phyloP scores from a whole-genome alignment of 345 rosid species.

The Crucihimalaya himalaica region DNA sequence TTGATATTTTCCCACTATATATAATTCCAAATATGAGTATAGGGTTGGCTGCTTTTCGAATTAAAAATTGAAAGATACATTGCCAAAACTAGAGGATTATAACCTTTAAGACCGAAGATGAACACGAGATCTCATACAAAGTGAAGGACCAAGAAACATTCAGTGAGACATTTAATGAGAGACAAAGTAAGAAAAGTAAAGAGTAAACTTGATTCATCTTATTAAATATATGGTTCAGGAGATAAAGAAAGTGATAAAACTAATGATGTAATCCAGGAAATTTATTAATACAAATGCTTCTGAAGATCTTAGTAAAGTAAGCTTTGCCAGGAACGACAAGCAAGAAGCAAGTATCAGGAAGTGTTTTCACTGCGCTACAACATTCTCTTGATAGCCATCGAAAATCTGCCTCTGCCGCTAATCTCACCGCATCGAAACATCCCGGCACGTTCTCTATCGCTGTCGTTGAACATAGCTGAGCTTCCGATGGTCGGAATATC shows the following conservation, averaged over 20 bases:
- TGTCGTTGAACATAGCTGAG: background rate
- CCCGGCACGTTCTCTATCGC: background rate
- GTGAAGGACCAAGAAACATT: background rate
- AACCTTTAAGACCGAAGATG: background rate
- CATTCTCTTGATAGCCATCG: background rate
- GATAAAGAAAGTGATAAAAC: background rate
- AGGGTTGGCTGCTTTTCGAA: background rate
- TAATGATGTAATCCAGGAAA: background rate
- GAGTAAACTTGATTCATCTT: background rate
- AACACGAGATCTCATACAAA: background rate
- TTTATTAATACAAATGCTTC: background rate
- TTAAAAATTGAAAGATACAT: no score
- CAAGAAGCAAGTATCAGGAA: background rate
- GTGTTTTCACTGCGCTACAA: conserved; percentile 4
- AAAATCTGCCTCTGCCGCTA: background rate
- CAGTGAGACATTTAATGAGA: background rate
- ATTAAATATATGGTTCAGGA: background rate
- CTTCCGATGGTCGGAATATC: background rate
- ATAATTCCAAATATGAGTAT: background rate
- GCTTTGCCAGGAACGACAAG: background rate
- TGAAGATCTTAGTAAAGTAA: background rate
- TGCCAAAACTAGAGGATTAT: background rate
- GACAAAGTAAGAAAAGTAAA: background rate
- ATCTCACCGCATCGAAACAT: background rate
- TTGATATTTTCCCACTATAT: background rate